Evolutionary conservation across 2,329 filamentous ascomycete species (phyloP).

Genomic region (Trichoderma sp.): DNA sequence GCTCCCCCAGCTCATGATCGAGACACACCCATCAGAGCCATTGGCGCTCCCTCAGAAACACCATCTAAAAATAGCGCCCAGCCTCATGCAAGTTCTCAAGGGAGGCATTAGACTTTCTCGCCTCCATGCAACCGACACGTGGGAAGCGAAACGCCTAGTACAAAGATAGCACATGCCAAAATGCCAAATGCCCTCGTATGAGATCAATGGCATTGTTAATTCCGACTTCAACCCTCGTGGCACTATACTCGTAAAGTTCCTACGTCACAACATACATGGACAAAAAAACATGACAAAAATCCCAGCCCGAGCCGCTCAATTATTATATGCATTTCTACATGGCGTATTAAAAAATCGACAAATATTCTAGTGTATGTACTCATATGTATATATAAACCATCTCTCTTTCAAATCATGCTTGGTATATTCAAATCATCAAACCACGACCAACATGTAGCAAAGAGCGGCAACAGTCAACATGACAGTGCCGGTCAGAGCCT

Average conservation of each 20-base stretch:
- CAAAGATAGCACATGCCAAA: neutral
- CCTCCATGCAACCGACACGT: neutral
- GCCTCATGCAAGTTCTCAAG: neutral
- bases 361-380: constrained; percentile 11
- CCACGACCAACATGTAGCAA: constrained; percentile 8
- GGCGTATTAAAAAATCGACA: neutral
- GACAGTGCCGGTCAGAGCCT: neutral
- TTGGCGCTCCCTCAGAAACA: neutral
- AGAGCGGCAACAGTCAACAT: neutral
- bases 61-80: neutral
- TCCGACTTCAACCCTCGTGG: neutral
- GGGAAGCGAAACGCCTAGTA: neutral
- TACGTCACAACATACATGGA: neutral
- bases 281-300: neutral
- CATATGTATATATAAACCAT: constrained; percentile 1
- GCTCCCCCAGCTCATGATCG: neutral
- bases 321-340: neutral
- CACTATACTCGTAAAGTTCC: no score
- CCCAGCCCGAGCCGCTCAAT: neutral
- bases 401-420: constrained; percentile 4
- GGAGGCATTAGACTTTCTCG: neutral
- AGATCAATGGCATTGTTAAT: neutral
- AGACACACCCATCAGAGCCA: neutral
- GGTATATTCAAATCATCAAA: constrained; percentile 8
- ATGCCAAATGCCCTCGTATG: neutral